Percentiles rank a stretch among this genome's conserved stretches.
These are phyloP conservation scores for Daldinia childiae DNA, from an alignment of 495 filamentous ascomycete species.

Conservation along the genomic window DNA sequence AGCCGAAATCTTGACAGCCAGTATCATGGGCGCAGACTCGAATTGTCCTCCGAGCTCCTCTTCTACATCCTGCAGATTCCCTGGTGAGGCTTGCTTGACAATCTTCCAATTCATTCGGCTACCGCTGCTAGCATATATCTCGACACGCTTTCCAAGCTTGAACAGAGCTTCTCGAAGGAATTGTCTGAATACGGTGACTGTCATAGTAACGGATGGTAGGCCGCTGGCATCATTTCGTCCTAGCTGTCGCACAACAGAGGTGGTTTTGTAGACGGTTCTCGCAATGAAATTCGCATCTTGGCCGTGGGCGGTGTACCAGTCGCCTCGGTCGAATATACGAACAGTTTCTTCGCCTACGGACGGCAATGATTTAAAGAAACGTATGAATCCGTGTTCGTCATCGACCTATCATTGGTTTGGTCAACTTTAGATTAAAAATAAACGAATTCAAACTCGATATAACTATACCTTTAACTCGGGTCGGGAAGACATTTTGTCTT, in stretches of 20 bases:
- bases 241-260: slow-evolving; percentile 89
- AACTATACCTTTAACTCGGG: slow-evolving; percentile 83
- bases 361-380: slow-evolving; percentile 86
- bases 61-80: slow-evolving; percentile 96
- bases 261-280: slow-evolving; percentile 94
- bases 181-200: slow-evolving; percentile 90
- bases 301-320: slow-evolving; percentile 95
- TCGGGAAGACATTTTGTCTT: slow-evolving; percentile 76
- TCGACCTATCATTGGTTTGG: slow-evolving; percentile 71
- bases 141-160: slow-evolving; percentile 85
- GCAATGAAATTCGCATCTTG: slow-evolving; percentile 94
- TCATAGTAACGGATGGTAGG: slow-evolving; percentile 92
- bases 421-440: neutral
- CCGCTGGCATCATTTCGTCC: slow-evolving; percentile 83
- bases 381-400: slow-evolving; percentile 95
- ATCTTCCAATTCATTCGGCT: slow-evolving; percentile 90
- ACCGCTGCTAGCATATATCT: slow-evolving; percentile 82
- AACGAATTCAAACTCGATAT: neutral
- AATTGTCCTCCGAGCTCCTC: slow-evolving; percentile 91
- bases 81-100: slow-evolving; percentile 89
- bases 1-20: slow-evolving; percentile 91
- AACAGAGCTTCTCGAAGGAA: slow-evolving; percentile 96
- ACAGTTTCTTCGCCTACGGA: slow-evolving; percentile 74
- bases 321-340: slow-evolving; percentile 91
- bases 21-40: slow-evolving; percentile 89